Percentiles rank a stretch among this genome's conserved stretches.
Evolutionary conservation across 768 basidiomycete species (phyloP).

Genomic region (Tricholoma saponaceum): DNA sequence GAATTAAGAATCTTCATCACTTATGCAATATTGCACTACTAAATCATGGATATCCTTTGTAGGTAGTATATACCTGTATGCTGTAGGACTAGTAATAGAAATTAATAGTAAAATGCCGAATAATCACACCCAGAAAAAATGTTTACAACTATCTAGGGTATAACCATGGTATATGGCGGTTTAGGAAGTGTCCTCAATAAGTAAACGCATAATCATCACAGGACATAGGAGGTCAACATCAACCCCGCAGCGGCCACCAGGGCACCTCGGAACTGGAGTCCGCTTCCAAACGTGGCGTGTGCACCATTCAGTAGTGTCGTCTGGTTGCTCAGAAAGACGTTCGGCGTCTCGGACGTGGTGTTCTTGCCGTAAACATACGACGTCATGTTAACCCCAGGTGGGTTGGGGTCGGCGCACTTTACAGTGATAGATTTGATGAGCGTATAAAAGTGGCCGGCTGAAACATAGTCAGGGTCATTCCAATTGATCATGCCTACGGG

Average conservation of each 20-base stretch:
- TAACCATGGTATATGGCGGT: not conserved
- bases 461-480: slow-evolving; percentile 69
- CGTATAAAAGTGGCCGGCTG: slow-evolving; percentile 74
- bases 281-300: slow-evolving; percentile 5
- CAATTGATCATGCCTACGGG: slow-evolving; percentile 67
- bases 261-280: slow-evolving; percentile 11
- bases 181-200: not conserved
- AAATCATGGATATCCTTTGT: too few species aligned
- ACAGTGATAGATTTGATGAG: slow-evolving; percentile 58
- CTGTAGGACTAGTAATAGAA: too few species aligned
- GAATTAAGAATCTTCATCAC: not conserved
- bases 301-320: slow-evolving; percentile 52
- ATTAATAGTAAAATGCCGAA: too few species aligned
- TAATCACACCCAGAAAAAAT: too few species aligned
- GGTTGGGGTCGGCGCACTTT: slow-evolving; percentile 51
- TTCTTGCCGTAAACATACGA: slow-evolving; percentile 66
- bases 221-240: slow-evolving; percentile 15
- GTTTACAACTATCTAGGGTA: not conserved
- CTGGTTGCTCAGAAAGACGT: slow-evolving; percentile 54
- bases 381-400: slow-evolving; percentile 42
- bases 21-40: too few species aligned
- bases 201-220: slow-evolving; percentile 6
- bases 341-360: slow-evolving; percentile 46
- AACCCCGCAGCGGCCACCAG: slow-evolving; percentile 22
- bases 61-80: too few species aligned